These are phyloP conservation scores for Pestalotiopsis sp. DNA, from an alignment of 2,329 filamentous ascomycete species.

Conservation along the genomic window DNA sequence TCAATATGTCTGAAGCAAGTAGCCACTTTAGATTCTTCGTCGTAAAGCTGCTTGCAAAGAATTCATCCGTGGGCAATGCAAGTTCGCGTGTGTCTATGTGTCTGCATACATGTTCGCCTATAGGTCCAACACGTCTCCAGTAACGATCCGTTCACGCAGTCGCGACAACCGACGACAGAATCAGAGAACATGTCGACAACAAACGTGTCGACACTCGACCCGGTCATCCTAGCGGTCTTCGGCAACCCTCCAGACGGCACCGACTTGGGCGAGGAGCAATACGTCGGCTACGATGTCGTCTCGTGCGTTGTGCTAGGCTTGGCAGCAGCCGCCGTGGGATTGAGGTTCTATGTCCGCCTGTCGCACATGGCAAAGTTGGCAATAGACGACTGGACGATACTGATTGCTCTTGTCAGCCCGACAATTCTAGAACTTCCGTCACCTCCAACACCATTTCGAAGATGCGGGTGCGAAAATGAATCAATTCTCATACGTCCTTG, in stretches of 20 bases:
- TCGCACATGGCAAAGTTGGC: constrained; percentile 7
- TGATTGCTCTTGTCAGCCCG: constrained; percentile 22
- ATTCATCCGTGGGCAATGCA: neutral
- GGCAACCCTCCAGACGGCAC: constrained; percentile 19
- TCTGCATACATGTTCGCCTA: neutral
- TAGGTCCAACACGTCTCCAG: neutral
- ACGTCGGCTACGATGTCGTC: constrained; percentile 19
- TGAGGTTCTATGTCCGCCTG: constrained; percentile 21
- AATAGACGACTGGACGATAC: constrained; percentile 24
- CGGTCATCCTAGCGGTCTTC: constrained; percentile 13
- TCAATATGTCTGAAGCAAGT: neutral
- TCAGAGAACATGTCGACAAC: neutral
- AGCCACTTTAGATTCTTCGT: neutral
- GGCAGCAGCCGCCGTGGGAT: constrained; percentile 17
- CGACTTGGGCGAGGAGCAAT: constrained; percentile 17
- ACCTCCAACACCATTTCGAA: neutral
- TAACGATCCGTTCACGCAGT: neutral
- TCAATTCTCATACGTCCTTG: neutral
- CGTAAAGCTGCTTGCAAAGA: neutral
- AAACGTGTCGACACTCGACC: constrained; percentile 15
- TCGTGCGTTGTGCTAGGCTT: constrained; percentile 20
- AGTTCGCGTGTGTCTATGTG: neutral
- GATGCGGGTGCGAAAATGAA: neutral
- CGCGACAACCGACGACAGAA: neutral
- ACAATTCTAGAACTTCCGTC: neutral